phyloP scores from a whole-genome alignment of 2,329 filamentous ascomycete genomes.

The Emericellopsis cladophorae region DNA sequence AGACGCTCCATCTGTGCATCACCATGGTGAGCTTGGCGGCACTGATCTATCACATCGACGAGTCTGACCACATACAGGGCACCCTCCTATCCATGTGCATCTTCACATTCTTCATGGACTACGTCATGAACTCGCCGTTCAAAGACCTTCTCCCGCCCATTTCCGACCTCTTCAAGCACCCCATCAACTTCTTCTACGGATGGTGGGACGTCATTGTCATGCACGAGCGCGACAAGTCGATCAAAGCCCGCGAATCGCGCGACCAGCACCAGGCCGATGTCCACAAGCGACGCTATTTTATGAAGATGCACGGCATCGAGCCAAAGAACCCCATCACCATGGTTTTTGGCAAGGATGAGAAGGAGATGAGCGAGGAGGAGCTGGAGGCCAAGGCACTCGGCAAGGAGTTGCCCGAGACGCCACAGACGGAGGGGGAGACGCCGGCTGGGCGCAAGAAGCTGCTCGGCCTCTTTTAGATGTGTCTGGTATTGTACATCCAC shows the following conservation, averaged over 20 bases:
- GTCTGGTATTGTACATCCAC: not conserved
- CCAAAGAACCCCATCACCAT: slow-evolving; percentile 40
- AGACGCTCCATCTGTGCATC: slow-evolving; percentile 67
- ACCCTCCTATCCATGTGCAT: slow-evolving; percentile 57
- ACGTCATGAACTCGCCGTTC: slow-evolving; percentile 67
- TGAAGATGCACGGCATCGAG: slow-evolving; percentile 75
- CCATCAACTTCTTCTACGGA: slow-evolving; percentile 51
- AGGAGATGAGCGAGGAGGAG: slow-evolving; percentile 18
- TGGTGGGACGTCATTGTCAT: slow-evolving; percentile 63
- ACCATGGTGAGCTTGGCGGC: slow-evolving; percentile 51
- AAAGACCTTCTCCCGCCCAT: slow-evolving; percentile 63
- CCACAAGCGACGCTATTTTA: slow-evolving; percentile 72
- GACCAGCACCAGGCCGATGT: slow-evolving; percentile 71
- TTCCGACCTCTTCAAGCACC: slow-evolving; percentile 56
- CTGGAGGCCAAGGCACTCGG: slow-evolving; percentile 22
- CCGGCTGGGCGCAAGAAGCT: slow-evolving; percentile 53
- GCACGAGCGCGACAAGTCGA: slow-evolving; percentile 60
- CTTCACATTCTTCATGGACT: slow-evolving; percentile 67
- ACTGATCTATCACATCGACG: not conserved
- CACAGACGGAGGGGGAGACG: slow-evolving; percentile 12
- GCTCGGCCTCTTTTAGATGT: slow-evolving; percentile 61
- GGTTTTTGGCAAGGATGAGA: slow-evolving; percentile 24
- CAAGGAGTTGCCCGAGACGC: slow-evolving; percentile 16
- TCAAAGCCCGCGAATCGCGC: slow-evolving; percentile 58
- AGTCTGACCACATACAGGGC: slow-evolving; percentile 26